Evolutionary conservation across 441 rosid species (phyloP).

Genomic region (Aleurites moluccanus): DNA sequence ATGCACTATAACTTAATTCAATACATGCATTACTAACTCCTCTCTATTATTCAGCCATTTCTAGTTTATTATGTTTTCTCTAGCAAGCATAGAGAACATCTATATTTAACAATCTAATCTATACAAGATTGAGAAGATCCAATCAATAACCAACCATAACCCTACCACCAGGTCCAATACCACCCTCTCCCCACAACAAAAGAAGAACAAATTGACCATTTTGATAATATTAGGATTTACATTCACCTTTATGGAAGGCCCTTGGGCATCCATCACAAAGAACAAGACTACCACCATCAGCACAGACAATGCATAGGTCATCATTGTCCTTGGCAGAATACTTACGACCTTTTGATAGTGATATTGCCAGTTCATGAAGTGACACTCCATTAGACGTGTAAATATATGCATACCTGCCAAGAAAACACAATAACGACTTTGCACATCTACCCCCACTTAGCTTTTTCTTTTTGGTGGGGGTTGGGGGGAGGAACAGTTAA

Average conservation of each 20-base stretch:
- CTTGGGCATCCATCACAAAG: conserved; percentile 95
- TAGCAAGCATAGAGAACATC: not conserved
- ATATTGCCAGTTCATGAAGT: conserved; percentile 89
- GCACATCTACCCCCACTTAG: not conserved
- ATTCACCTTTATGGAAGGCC: conserved; percentile 93
- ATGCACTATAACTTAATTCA: not conserved
- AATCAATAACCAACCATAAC: not conserved
- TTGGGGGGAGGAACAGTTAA: not conserved
- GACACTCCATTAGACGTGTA: conserved; percentile 95
- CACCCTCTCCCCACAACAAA: not conserved
- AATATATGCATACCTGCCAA: conserved; percentile 81
- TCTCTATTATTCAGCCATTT: not conserved
- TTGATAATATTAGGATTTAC: conserved; percentile 11
- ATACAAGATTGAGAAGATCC: not conserved
- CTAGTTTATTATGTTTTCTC: not conserved
- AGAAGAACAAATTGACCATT: conserved; percentile 7
- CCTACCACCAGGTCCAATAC: not conserved
- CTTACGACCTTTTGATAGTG: conserved; percentile 75
- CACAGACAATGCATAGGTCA: conserved; percentile 81
- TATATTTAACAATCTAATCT: not conserved
- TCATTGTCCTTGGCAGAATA: conserved; percentile 80
- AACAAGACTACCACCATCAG: conserved; percentile 78
- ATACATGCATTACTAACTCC: not conserved
- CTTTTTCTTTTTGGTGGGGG: not conserved
- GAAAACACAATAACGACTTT: conserved; percentile 18